Conservation (phyloP, 768 basidiomycete species). For the Mycena venus region DNA sequence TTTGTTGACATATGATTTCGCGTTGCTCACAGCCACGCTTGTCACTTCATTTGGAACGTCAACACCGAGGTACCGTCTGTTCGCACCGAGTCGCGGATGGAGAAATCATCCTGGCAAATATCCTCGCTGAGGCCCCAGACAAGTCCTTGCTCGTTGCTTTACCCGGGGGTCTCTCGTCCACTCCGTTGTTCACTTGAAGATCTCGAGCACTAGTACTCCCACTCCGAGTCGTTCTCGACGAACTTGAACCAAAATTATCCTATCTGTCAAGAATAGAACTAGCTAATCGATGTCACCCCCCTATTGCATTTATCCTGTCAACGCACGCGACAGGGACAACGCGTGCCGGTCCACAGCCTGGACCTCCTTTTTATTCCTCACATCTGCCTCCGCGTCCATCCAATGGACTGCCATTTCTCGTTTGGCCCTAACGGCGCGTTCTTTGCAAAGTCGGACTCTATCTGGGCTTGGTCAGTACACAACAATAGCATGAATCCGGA, state of each 20-base stretch:
- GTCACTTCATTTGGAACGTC: too few relatives aligned
- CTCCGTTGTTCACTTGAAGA: too few relatives aligned
- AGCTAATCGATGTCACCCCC: not conserved
- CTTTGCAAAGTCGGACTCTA: constrained; percentile 16
- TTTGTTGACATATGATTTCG: too few relatives aligned
- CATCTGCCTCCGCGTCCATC: not conserved
- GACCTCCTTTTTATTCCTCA: not conserved
- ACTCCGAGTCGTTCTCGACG: too few relatives aligned
- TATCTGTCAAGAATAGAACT: not conserved
- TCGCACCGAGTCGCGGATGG: too few relatives aligned
- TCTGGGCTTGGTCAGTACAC: constrained; percentile 28
- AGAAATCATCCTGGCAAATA: too few relatives aligned
- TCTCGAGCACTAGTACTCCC: too few relatives aligned
- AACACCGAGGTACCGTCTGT: too few relatives aligned
- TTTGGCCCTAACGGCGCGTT: constrained; percentile 33
- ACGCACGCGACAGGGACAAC: not conserved
- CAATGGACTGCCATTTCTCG: constrained; percentile 35
- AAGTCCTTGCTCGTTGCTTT: too few relatives aligned
- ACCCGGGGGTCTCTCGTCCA: too few relatives aligned
- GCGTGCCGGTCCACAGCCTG: not conserved
- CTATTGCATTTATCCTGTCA: constrained; percentile 24
- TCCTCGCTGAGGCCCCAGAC: too few relatives aligned
- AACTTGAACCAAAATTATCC: not conserved
- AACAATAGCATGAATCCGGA: not conserved
- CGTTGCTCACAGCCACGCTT: too few relatives aligned